Conservation (phyloP, 257 asterid species). For the Plantago ovata region DNA sequence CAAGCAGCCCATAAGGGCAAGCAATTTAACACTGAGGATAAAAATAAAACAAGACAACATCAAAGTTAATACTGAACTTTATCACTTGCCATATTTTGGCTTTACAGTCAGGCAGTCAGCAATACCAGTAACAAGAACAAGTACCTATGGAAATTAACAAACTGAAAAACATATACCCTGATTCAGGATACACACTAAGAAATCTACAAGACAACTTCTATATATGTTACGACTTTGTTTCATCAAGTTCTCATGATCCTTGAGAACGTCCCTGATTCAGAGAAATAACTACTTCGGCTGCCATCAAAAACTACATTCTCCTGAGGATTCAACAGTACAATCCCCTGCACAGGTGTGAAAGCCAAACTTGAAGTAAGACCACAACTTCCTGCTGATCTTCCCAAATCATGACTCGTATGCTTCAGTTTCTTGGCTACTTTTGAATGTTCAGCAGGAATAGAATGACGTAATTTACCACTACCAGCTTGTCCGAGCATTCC, state of each 20-base stretch:
- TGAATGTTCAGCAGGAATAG: slow-evolving; percentile 55
- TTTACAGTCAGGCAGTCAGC: too few relatives aligned
- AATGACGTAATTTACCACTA: slow-evolving; percentile 82
- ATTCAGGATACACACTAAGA: too few relatives aligned
- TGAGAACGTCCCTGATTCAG: slow-evolving; percentile 89
- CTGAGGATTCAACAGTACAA: slow-evolving; percentile 92
- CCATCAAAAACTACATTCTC: slow-evolving; percentile 80
- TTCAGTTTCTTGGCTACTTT: slow-evolving; percentile 85
- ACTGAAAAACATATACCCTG: too few relatives aligned
- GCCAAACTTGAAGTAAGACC: slow-evolving; percentile 93
- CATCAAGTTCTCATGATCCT: slow-evolving; percentile 55
- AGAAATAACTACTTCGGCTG: slow-evolving; percentile 84
- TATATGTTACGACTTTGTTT: too few relatives aligned
- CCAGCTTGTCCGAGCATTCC: slow-evolving; percentile 99
- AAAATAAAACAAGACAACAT: too few relatives aligned
- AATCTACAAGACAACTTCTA: too few relatives aligned
- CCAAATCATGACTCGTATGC: slow-evolving; percentile 33
- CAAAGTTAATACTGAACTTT: too few relatives aligned
- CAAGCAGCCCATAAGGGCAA: too few relatives aligned
- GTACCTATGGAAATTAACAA: too few relatives aligned
- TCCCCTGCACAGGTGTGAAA: slow-evolving; percentile 98
- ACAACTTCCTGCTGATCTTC: slow-evolving; percentile 66
- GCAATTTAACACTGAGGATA: too few relatives aligned
- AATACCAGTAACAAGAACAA: too few relatives aligned
- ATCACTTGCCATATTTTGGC: too few relatives aligned